Conservation (phyloP, 306 rosid species). For the Trichosanthes truncata region DNA sequence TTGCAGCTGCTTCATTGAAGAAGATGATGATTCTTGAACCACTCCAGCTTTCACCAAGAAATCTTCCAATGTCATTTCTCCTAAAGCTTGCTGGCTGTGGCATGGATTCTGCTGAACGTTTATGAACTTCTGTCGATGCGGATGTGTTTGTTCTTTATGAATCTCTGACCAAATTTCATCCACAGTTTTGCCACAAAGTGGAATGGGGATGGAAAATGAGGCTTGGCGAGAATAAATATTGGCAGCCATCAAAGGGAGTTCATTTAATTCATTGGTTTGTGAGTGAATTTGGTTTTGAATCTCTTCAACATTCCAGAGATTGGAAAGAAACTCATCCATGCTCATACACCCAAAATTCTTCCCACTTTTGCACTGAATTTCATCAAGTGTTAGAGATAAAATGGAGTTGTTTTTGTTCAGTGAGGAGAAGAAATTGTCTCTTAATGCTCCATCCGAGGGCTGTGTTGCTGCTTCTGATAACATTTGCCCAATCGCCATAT, state of each 20-base stretch:
- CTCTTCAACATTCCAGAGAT: constrained; percentile 47
- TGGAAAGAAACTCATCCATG: constrained; percentile 69
- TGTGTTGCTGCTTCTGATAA: neutral
- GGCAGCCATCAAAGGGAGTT: constrained; percentile 9
- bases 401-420: constrained; percentile 26
- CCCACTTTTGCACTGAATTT: constrained; percentile 45
- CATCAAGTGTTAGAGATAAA: constrained; percentile 39
- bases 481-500: neutral
- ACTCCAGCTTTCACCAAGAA: constrained; percentile 68
- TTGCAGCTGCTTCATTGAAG: constrained; percentile 6
- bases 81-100: constrained; percentile 31
- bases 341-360: constrained; percentile 46
- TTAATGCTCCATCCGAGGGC: constrained; percentile 5
- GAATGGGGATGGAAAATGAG: constrained; percentile 36
- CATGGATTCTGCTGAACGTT: constrained; percentile 5
- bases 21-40: constrained; percentile 28
- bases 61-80: constrained; percentile 64
- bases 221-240: constrained; percentile 9
- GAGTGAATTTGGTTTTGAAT: constrained; percentile 21
- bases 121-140: constrained; percentile 5
- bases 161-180: constrained; percentile 69
- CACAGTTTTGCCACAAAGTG: constrained; percentile 52
- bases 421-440: constrained; percentile 14
- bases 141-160: constrained; percentile 19
- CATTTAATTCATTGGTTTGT: constrained; percentile 4